phyloP scores from a whole-genome alignment of 352 stramenopile species.

The Phytophthora pistaciae region DNA sequence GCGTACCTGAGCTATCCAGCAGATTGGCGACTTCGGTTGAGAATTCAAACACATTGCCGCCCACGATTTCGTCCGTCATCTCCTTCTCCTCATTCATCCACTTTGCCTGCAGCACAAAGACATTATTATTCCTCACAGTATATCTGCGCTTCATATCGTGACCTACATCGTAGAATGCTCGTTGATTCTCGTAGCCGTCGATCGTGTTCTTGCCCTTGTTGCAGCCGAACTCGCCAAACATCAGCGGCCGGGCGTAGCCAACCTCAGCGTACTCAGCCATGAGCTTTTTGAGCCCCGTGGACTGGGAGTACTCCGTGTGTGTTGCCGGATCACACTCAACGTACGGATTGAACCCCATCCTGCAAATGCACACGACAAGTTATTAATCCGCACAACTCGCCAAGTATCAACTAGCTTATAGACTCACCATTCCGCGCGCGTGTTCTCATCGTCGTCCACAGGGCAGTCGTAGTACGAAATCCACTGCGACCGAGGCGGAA shows the following conservation, averaged over 20 bases:
- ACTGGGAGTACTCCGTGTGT: slow-evolving; percentile 63
- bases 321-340: slow-evolving; percentile 67
- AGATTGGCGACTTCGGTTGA: slow-evolving; percentile 70
- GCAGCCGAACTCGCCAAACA: slow-evolving; percentile 85
- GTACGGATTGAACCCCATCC: slow-evolving; percentile 72
- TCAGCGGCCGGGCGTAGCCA: slow-evolving; percentile 65
- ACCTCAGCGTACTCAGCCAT: slow-evolving; percentile 63
- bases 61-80: slow-evolving; percentile 72
- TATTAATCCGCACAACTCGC: too few species aligned
- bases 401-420: too few species aligned
- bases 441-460: slow-evolving; percentile 54
- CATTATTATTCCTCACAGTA: too few species aligned
- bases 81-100: slow-evolving; percentile 83
- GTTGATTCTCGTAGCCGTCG: slow-evolving; percentile 76
- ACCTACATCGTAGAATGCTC: slow-evolving; percentile 64
- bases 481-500: slow-evolving; percentile 58
- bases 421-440: slow-evolving; percentile 24
- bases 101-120: slow-evolving; percentile 49
- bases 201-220: slow-evolving; percentile 73
- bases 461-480: slow-evolving; percentile 79
- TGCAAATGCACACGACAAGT: slow-evolving; percentile 1
- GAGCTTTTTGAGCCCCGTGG: slow-evolving; percentile 63
- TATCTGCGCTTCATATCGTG: too few species aligned
- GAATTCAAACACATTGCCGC: slow-evolving; percentile 85
- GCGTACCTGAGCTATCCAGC: slow-evolving; percentile 38